Evolutionary conservation across 768 basidiomycete genomes (phyloP).

Genomic region (Leccinum disarticulatum): DNA sequence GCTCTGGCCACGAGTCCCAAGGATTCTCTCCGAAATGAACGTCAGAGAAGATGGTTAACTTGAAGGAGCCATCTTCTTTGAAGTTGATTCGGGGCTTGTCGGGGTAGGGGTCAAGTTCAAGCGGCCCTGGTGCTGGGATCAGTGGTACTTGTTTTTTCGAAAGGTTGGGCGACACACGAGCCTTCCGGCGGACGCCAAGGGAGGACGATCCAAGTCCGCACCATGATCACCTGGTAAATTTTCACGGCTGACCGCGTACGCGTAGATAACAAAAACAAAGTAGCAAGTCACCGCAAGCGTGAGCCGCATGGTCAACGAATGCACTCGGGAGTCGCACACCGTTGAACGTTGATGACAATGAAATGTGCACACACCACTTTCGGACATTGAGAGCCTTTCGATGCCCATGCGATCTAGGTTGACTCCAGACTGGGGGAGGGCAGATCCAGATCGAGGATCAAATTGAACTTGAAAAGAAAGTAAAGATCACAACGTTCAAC

Average conservation of each 20-base stretch:
- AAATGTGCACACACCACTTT: neutral
- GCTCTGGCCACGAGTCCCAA: constrained; percentile 62
- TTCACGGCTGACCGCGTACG: constrained; percentile 17
- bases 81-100: constrained; percentile 55
- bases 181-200: neutral
- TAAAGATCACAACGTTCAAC: too few relatives aligned
- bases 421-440: neutral
- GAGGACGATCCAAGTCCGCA: neutral
- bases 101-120: constrained; percentile 41
- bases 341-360: too few relatives aligned
- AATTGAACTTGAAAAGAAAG: neutral
- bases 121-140: neutral
- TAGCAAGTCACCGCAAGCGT: neutral
- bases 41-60: constrained; percentile 72
- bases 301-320: constrained; percentile 3
- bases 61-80: constrained; percentile 60
- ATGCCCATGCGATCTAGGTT: too few relatives aligned
- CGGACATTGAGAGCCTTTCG: neutral
- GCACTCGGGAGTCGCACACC: too few relatives aligned
- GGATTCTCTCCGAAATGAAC: constrained; percentile 77
- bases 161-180: neutral
- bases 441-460: too few relatives aligned
- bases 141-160: constrained; percentile 2
- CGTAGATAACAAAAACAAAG: constrained; percentile 10
- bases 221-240: neutral